Conservation (phyloP, 2,329 filamentous ascomycete genomes). For the Coniella lustricola region DNA sequence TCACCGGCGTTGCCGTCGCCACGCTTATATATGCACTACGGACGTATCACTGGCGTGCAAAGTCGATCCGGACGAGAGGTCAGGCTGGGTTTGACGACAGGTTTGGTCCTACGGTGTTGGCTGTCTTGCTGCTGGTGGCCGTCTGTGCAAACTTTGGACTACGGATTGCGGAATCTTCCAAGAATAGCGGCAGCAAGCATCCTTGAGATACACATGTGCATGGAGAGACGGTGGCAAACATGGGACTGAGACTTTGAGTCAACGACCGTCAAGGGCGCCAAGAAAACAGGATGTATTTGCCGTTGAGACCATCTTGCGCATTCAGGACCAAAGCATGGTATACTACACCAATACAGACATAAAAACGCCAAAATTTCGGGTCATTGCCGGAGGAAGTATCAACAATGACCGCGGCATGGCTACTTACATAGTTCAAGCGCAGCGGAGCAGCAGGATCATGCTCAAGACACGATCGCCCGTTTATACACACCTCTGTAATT, state of each 20-base stretch:
- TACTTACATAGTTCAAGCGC: no score
- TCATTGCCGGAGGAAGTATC: no score
- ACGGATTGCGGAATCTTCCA: conserved; percentile 49
- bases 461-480: no score
- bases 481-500: no score
- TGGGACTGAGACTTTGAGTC: not conserved
- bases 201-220: not conserved
- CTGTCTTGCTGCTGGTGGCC: conserved; percentile 76
- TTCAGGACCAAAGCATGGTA: no score
- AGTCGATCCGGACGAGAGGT: conserved; percentile 81
- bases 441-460: no score
- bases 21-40: conserved; percentile 92
- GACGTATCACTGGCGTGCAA: conserved; percentile 96
- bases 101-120: conserved; percentile 85
- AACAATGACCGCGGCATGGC: no score
- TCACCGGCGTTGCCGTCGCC: conserved; percentile 88
- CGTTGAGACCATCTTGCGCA: no score
- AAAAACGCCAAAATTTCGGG: no score
- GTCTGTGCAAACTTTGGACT: conserved; percentile 96
- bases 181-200: conserved; percentile 19
- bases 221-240: not conserved
- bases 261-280: no score
- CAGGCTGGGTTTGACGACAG: conserved; percentile 96
- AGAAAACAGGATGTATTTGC: no score
- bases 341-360: no score